Base-by-base conservation (phyloP, 352 stramenopile genomes). In the Phytophthora niederhauseri region DNA sequence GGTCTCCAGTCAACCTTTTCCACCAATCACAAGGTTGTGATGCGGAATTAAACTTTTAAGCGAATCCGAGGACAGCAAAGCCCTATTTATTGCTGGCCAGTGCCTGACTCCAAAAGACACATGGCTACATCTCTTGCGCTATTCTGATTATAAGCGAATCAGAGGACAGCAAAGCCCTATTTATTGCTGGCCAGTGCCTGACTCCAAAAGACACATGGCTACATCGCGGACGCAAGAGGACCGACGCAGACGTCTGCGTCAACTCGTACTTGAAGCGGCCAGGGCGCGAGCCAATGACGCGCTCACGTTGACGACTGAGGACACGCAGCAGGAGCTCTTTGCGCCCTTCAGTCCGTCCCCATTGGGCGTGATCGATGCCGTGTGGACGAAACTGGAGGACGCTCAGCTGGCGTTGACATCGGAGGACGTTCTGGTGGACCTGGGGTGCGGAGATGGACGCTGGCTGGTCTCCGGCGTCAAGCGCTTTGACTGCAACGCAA, bases 291-390 rank as follows among this genome's bases (percentile, higher is more conserved):
- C 81, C 9, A 57, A 72, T 34, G 68, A 84, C n/a, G 82, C 81
- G 22, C 70, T 93, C 50, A 81, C 78, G 15, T 59, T 88, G 12
- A 49, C 63, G 14, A 36, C 36, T 0, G 34, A 77, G 0, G 41
- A 68, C 1, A 20, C n/a, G 43, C 46, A 59, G 7, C 67, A 64
- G 17, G 36, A 74, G 50, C 72, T 94, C 14, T 92, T 95, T 58
- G 87, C 89, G 26, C 87, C 87, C 0, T 95, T 81, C 65, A 95
- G 87, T 63, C 89, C 89, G 26, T 93, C 84, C 1, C 85, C 89
- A 5, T 22, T 69, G 24, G 68, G 61, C 7, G 51, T 94, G 20
- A 84, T 95, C 54, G 61, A 81, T 50, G 77, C 82, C 11, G 82
- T 96, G 6, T 95, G 89, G 89, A 68, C 74, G 2, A 72, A 77